Base-by-base conservation (phyloP, 2,329 filamentous ascomycete genomes). In the Aureobasidium sp. region DNA sequence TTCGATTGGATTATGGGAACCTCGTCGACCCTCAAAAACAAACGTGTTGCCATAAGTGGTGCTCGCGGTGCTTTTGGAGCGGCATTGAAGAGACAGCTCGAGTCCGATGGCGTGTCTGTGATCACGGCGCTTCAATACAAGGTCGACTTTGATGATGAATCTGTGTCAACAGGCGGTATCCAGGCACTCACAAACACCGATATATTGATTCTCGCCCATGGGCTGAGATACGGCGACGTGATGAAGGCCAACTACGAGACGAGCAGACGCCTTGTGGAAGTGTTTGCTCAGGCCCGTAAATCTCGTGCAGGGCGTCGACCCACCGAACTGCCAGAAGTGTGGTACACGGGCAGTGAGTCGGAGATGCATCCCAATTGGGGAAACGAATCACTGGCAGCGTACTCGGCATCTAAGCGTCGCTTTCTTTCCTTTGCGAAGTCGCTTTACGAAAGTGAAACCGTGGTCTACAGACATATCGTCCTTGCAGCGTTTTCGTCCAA, bases 241-340 rank as follows among this genome's bases (percentile, higher is more conserved):
- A 39, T 52, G 34, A 52, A 39, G 22, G 49, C 49, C 49, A 52
- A 52, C 14, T 52, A 52, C 12, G 49, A 52, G 34, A 52, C 49
- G 20, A 52, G 49, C 34, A 52, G 34, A 31, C 49, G 49, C 39
- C 49, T 52, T 27, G 49, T 52, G 22, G 34, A 52, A 27, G 31
- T 52, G 31, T 52, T 52, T 37, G 29, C 48, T 9, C 49, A 52
- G 14, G 14, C 11, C 20, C 34, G 49, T n/a, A 52, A 39, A 34
- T 34, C 49, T 11, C 36, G 31, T 27, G 5, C 12, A 39, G 22
- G 20, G 3, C 49, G 34, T 8, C 49, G 34, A 14, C 49, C 49
- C 5, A 4, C 14, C 3, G 48, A 52, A 27, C 12, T 37, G 48
- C 49, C 49, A 1, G 34, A 52, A 39, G 49, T 52, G 20, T 52